Conservation (phyloP, 2,329 filamentous ascomycete species). For the Arthrobotrys musiformis region DNA sequence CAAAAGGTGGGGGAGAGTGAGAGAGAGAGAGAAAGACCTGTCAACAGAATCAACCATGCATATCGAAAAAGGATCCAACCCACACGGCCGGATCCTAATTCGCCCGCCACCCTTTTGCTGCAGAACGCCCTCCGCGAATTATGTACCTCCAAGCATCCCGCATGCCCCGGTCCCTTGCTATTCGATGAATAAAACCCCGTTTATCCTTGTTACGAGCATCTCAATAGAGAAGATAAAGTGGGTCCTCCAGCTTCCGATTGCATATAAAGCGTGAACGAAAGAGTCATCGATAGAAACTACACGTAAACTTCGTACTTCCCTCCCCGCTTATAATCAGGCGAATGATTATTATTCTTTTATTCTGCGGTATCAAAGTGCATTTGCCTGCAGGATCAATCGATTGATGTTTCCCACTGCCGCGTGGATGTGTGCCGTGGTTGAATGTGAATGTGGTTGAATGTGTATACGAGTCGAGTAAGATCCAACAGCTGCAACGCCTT, state of each 20-base stretch:
- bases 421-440: no score
- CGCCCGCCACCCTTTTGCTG: neutral
- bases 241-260: neutral
- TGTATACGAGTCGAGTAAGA: no score
- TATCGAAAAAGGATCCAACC: neutral
- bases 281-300: neutral
- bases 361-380: no score
- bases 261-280: neutral
- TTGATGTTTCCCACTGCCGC: no score
- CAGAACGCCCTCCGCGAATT: neutral
- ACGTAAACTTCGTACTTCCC: no score
- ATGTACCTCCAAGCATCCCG: neutral
- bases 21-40: neutral
- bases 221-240: neutral
- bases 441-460: no score
- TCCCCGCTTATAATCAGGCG: no score
- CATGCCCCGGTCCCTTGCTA: neutral
- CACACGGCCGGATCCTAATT: neutral
- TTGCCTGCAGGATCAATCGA: no score
- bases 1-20: neutral
- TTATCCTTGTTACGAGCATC: constrained; percentile 4
- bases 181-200: neutral
- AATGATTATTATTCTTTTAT: no score
- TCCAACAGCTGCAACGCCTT: no score
- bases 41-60: constrained; percentile 3